A percentile compares a stretch with the other conserved stretches of the same genome.
Evolutionary conservation across 331 rosid genomes (phyloP).

Genomic region (Stylosanthes scabra): DNA sequence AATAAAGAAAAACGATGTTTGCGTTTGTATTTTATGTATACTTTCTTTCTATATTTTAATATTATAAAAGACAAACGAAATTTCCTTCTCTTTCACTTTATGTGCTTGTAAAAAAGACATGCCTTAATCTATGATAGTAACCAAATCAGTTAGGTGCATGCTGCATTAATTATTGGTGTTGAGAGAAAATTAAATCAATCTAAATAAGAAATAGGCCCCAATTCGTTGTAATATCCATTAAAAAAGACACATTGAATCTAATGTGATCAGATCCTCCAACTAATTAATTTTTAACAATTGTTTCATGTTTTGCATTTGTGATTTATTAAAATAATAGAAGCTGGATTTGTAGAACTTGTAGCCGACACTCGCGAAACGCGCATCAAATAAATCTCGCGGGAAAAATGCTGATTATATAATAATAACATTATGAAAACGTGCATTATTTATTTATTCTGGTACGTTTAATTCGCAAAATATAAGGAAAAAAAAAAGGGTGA

Average conservation of each 20-base stretch:
- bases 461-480: too few species aligned
- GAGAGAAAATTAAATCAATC: constrained; percentile 16
- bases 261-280: neutral
- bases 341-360: constrained; percentile 5
- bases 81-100: too few species aligned
- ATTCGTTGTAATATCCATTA: neutral
- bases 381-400: neutral
- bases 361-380: constrained; percentile 27
- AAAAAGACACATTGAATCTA: neutral
- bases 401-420: neutral
- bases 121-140: neutral
- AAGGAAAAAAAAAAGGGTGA: too few species aligned
- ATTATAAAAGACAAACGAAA: too few species aligned
- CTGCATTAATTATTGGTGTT: neutral
- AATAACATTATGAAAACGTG: constrained; percentile 15
- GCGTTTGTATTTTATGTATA: too few species aligned
- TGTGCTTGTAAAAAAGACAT: too few species aligned
- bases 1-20: neutral
- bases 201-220: neutral
- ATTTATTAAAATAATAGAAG: neutral
- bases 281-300: neutral
- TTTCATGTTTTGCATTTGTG: constrained; percentile 7
- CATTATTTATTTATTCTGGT: too few species aligned
- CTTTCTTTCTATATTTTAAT: too few species aligned
- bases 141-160: neutral